Base-by-base conservation (phyloP, 2,329 filamentous ascomycete genomes). In the Apiospora saccharicola region DNA sequence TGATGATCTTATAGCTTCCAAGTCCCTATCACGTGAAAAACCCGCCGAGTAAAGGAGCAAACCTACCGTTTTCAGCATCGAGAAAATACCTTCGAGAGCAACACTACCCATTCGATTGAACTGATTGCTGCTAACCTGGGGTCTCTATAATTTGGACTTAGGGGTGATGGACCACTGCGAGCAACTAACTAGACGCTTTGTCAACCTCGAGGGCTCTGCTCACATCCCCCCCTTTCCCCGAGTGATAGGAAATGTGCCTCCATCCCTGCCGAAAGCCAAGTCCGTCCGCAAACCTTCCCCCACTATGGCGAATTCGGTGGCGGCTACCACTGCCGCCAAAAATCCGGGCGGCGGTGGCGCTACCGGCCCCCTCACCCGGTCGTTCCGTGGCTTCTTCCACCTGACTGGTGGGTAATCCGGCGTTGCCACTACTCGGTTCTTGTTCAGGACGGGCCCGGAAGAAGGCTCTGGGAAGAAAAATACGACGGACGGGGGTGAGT, bases 301-400 rank as follows among this genome's bases (percentile, higher is more conserved):
- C 57, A 30, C 57, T 64, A 41, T 64, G 57, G 34, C 57, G 22
- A 64, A 41, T 6, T 41, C 34, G 19, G 30, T 4, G 57, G 19
- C 30, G 34, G 57, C 57, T 4, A 37, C 3, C 26, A 22, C 14
- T 12, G 26, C 53, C 30, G 53, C 53, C 53, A 61, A 61, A 30
- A 61, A 16, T 30, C 53, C 37, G 30, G 53, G 30, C 53, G 53
- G 53, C 53, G 53, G 26, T 26, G 34, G 57, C 57, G 57, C 57
- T 4, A 41, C 57, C 34, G 57, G 57, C 19, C 57, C 57, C 41
- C 13, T 3, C 57, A 64, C 22, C 57, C 57, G 57, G 57, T 14
- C 30, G 51, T 22, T 64, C 57, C 34, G 57, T 64, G 57, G 57
- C 57, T 64, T 22, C 16, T 41, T 64, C 22, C 34, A 37, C 22